These are phyloP conservation scores for Aspergillus avenaceus DNA, from an alignment of 495 filamentous ascomycete species.

Conservation along the genomic window DNA sequence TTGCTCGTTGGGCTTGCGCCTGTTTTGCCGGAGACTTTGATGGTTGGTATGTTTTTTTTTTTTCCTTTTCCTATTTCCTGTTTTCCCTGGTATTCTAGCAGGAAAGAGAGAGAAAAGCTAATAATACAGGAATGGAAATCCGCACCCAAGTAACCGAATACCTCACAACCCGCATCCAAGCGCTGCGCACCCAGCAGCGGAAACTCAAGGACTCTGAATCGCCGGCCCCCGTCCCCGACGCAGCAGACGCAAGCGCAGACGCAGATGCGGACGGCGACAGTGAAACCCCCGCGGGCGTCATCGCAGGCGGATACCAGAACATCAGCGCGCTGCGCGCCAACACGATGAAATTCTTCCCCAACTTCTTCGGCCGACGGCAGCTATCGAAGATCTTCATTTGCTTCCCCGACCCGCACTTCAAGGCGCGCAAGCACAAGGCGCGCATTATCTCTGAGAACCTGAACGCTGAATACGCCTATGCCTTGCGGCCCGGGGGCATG, in stretches of 20 bases:
- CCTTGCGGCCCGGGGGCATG: conserved; percentile 73
- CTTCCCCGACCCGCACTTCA: conserved; percentile 98
- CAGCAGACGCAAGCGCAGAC: not conserved
- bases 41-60: conserved; percentile 57
- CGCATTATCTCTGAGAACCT: conserved; percentile 85
- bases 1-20: conserved; percentile 83
- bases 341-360: conserved; percentile 97
- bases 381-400: conserved; percentile 92
- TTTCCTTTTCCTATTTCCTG: not conserved
- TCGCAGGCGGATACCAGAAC: conserved; percentile 67
- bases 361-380: conserved; percentile 76
- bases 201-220: conserved; percentile 26
- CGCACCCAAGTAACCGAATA: conserved; percentile 83
- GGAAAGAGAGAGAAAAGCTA: not conserved
- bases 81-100: not conserved
- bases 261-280: too few relatives aligned
- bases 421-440: conserved; percentile 93
- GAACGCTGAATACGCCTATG: conserved; percentile 90
- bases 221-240: not conserved
- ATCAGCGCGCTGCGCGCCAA: conserved; percentile 83
- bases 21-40: conserved; percentile 71
- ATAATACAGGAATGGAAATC: conserved; percentile 71
- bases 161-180: conserved; percentile 78
- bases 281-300: conserved; percentile 10
- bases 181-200: conserved; percentile 65